Base-by-base conservation (phyloP, 345 rosid genomes). In the Bruguiera parviflora region DNA sequence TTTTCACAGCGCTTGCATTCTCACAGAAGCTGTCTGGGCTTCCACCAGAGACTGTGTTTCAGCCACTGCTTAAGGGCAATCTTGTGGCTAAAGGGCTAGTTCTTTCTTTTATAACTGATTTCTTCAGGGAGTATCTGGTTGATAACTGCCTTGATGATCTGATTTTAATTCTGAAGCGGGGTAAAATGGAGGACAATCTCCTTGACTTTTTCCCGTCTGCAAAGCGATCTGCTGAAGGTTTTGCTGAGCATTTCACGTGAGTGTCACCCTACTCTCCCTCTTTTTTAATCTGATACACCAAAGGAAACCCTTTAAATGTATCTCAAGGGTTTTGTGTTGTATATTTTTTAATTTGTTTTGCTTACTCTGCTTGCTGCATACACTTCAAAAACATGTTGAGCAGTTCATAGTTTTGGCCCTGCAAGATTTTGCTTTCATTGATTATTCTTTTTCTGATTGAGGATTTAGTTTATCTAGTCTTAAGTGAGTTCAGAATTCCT, bases 11-110 rank as follows among this genome's bases (percentile, higher is more conserved):
- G 2, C 94, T 96, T 76, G 91, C 97, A 19, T 92, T 96, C 81
- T 92, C 99, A 64, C 99, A 92, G 92, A 96, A 92, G 78, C 84
- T 92, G 49, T 95, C 99, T 7, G 99, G 99, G 68, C 87, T 96
- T 65, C 99, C 98, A 58, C 95, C 97, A 0, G 99, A 96, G 86
- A 90, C 96, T 28, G 99, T 96, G 65, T 89, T 96, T 82, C 97
- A 92, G 83, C 98, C 98, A 51, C 72, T 92, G 82, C 95, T 96
- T 53, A 96, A 96, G 87, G 99, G 92, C 79, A 92, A 96, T 81
- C 99, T 96, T 67, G 97, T 92, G 74, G 91, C 87, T 77, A 96
- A 96, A 80, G 99, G 99, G 91, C 80, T 96, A 85, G 99, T 96
- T 65, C 98, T 96, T 70, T 69, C 95, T 6, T 96, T 96, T 56